phyloP scores from a whole-genome alignment of 495 filamentous ascomycete species.

The Penicillium steckii region DNA sequence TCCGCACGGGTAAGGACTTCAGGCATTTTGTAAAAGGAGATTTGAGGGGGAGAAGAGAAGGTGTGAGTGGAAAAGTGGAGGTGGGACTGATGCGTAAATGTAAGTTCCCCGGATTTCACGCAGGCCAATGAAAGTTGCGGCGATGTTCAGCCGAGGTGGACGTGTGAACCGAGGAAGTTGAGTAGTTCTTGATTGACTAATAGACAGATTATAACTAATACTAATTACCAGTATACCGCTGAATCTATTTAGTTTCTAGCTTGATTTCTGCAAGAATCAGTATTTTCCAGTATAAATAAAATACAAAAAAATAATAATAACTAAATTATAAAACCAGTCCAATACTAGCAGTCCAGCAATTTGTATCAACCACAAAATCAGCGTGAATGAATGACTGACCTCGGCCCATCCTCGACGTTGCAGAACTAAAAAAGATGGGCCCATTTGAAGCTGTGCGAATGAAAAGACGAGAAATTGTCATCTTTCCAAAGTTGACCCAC shows the following conservation, averaged over 20 bases:
- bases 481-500: not conserved
- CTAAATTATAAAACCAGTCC: no score
- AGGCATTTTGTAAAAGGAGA: slow-evolving; percentile 21
- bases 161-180: not conserved
- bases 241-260: no score
- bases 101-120: slow-evolving; percentile 14
- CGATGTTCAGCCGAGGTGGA: slow-evolving; percentile 18
- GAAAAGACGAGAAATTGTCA: not conserved
- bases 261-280: no score
- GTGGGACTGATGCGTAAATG: slow-evolving; percentile 2
- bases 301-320: no score
- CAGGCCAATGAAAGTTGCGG: slow-evolving; percentile 12
- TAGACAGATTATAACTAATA: not conserved
- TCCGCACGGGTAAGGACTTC: slow-evolving; percentile 44
- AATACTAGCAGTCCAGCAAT: no score
- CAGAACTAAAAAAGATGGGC: not conserved
- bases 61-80: not conserved
- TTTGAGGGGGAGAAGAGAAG: not conserved
- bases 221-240: no score
- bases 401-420: no score
- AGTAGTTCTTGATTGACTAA: not conserved
- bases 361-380: no score
- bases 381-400: no score
- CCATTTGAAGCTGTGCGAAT: slow-evolving; percentile 1
- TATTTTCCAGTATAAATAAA: no score